Base-by-base conservation (phyloP, 2,329 filamentous ascomycete species). In the Delphinella strobiligena region DNA sequence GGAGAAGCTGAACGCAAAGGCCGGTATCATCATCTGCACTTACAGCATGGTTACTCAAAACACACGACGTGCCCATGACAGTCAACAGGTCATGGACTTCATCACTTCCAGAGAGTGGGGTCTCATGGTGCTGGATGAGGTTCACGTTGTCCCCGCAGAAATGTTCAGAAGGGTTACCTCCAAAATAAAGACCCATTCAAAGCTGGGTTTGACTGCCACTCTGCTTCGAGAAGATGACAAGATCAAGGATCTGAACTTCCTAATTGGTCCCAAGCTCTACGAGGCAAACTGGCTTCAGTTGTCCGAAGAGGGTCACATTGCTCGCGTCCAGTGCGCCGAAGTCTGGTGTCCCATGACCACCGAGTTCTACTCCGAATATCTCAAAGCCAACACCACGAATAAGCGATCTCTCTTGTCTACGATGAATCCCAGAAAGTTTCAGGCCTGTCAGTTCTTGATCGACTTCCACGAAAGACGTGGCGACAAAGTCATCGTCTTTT, bases 221-320 rank as follows among this genome's bases (percentile, higher is more conserved):
- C 67, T 98, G 9, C 75, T 98, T 12, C 77, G 91, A 67, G 91
- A 98, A 62, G 91, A 98, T 54, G 89, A 98, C 68, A 96, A 96
- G 66, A 98, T 98, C 56, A 85, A 84, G 18, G 88, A 96, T 67
- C 64, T 98, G 34, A 98, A 98, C 60, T 98, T 96, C 56, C 66
- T 98, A 43, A 96, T 98, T 53, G 91, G 91, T 0, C 91, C 91
- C 1, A 98, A 98, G 60, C 69, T 98, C 1, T 98, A 94, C 56
- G 91, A 98, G 61, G 91, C 91, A 19, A 98, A 98, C 59, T 98
- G 91, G 91, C 94, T 96, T 79, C 91, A 98, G 60, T 74, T 98
- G 31, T 91, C 89, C 1, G 85, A 95, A 54, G 87, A 95, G 61
- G 91, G 91, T 1, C 88, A 95, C 56, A 98, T 98, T 58, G 91